phyloP scores from a whole-genome alignment of 257 asterid genomes.

The Striga asiatica region DNA sequence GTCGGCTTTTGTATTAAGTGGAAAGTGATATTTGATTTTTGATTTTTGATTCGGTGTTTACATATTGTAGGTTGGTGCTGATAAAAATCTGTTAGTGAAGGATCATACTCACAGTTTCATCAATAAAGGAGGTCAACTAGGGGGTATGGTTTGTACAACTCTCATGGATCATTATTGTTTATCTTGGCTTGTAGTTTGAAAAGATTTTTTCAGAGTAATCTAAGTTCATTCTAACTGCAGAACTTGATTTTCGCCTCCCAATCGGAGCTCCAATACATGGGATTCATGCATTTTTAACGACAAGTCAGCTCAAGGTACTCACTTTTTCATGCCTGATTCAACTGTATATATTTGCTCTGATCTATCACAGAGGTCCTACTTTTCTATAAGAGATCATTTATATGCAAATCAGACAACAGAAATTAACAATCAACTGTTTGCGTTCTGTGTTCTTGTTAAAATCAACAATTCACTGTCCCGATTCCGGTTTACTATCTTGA shows the following conservation, averaged over 20 bases:
- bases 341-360: neutral
- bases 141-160: slow-evolving; percentile 70
- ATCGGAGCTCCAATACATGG: slow-evolving; percentile 90
- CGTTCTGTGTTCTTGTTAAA: no score
- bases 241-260: slow-evolving; percentile 77
- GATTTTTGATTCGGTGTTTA: slow-evolving; percentile 6
- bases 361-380: neutral
- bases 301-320: slow-evolving; percentile 72
- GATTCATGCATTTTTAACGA: slow-evolving; percentile 55
- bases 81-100: slow-evolving; percentile 79
- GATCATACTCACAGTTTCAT: slow-evolving; percentile 95
- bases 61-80: slow-evolving; percentile 72
- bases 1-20: neutral
- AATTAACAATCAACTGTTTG: no score
- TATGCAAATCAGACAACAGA: no score
- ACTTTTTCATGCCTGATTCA: neutral
- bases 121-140: slow-evolving; percentile 88
- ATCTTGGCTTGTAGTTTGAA: slow-evolving; percentile 3
- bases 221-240: slow-evolving; percentile 33
- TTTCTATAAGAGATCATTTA: neutral
- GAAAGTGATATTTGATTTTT: slow-evolving; percentile 3
- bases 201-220: neutral
- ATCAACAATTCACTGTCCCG: no score
- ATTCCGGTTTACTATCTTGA: no score
- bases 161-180: neutral